Base-by-base conservation (phyloP, 176 grass and related monocot genomes). In the Miscanthus lutarioriparius region DNA sequence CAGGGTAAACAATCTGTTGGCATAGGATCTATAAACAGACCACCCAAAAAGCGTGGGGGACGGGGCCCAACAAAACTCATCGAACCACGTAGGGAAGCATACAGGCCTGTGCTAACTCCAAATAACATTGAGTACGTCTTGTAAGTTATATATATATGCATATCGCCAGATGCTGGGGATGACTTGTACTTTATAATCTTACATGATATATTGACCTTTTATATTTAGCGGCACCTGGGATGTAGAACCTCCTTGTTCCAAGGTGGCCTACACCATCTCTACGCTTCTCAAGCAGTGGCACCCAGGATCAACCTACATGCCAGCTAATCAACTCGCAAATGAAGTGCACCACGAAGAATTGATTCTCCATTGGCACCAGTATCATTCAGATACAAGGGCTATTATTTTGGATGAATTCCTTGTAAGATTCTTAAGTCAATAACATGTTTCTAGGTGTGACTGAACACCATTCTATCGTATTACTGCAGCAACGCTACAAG, bases 221-320 rank as follows among this genome's bases (percentile, higher is more conserved):
- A 3, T 88, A 71, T 59, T 59, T 64, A 77, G 66, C 79, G 72
- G 80, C 53, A 83, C 64, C 15, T 88, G 86, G 86, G 80, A 88
- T 72, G 44, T 88, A 26, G 39, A 88, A 53, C 80, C 86, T 63
- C 86, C 51, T 53, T 88, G 86, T 71, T 38, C 80, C 40, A 88
- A 83, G 54, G 80, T 83, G 66, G 39, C 80, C 23, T 88, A 74
- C 61, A 88, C 86, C 80, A 88, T 88, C 41, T 72, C 80, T 78
- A 68, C 45, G 32, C 86, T 83, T 88, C 73, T 88, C 53, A 88
- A 83, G 40, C 73, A 78, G 33, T 78, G 86, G 86, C 80, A 88
- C 66, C 86, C 86, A 77, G 86, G 86, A 16, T 87, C 86, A 63
- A 48, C 79, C 17, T 70, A 63, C 56, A 16, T 59, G 10, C 27